These are phyloP conservation scores for barley (Hordeum vulgare) DNA, from an alignment of 176 grass and related monocot genomes.

Conservation along the genomic window DNA sequence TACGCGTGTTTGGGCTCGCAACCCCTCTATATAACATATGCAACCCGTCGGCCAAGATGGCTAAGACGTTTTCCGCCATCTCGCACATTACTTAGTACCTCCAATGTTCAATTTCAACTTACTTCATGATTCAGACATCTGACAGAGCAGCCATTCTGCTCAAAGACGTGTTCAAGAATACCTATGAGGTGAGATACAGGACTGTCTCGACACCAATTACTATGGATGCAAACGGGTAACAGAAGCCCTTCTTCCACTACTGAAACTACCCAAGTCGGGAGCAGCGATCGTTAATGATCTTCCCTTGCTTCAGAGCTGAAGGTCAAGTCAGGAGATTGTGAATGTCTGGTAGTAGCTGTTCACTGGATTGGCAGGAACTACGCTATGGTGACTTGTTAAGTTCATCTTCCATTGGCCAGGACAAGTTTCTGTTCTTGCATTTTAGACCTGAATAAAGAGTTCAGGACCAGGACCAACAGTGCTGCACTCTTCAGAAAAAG, in stretches of 20 bases:
- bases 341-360: slow-evolving; percentile 18
- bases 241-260: slow-evolving; percentile 59
- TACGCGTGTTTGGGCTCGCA: too few relatives aligned
- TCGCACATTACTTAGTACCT: neutral
- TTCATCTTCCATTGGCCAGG: neutral
- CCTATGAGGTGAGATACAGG: slow-evolving; percentile 37
- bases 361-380: neutral
- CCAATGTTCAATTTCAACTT: neutral
- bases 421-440: neutral
- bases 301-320: slow-evolving; percentile 66
- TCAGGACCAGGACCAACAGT: neutral
- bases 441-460: neutral
- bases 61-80: too few relatives aligned
- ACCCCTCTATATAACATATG: too few relatives aligned
- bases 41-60: too few relatives aligned
- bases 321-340: slow-evolving; percentile 18
- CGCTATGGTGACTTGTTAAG: neutral
- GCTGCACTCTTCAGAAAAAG: neutral
- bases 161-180: slow-evolving; percentile 44
- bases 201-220: slow-evolving; percentile 48
- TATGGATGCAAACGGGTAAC: slow-evolving; percentile 60
- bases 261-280: slow-evolving; percentile 45
- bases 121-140: slow-evolving; percentile 42
- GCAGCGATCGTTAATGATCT: slow-evolving; percentile 63
- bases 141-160: slow-evolving; percentile 53